A percentile compares a stretch with the other conserved stretches of the same genome.
phyloP scores from a whole-genome alignment of 768 basidiomycete species.

The Scleroderma citrinum region DNA sequence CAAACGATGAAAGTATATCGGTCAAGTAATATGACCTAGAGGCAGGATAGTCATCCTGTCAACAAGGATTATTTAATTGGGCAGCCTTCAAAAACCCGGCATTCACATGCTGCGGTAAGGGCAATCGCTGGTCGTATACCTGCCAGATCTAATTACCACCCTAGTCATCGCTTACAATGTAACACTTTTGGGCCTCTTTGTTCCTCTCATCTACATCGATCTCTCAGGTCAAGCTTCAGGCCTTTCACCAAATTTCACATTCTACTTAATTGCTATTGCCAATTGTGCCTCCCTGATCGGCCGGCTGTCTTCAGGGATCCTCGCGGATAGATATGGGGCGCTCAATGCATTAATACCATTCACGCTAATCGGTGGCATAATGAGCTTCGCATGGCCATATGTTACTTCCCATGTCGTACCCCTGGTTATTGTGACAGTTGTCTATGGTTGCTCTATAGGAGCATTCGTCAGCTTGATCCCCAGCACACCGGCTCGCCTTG shows the following conservation, averaged over 20 bases:
- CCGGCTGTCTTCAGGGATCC: constrained; percentile 6
- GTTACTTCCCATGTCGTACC: constrained; percentile 19
- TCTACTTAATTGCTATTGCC: constrained; percentile 6
- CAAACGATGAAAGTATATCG: too few species aligned
- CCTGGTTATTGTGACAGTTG: constrained; percentile 27
- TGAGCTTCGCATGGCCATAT: constrained; percentile 43
- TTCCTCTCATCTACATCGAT: constrained; percentile 7
- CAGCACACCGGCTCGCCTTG: constrained; percentile 5
- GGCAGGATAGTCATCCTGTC: too few species aligned
- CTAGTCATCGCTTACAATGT: constrained; percentile 7
- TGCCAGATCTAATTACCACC: not conserved
- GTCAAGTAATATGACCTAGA: too few species aligned
- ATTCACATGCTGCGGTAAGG: constrained; percentile 1
- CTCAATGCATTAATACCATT: constrained; percentile 39
- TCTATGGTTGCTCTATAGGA: constrained; percentile 32
- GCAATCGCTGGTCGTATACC: not conserved
- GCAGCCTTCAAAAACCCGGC: constrained; percentile 35
- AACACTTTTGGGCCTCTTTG: constrained; percentile 3
- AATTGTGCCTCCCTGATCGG: constrained; percentile 7
- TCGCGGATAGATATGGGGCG: constrained; percentile 22
- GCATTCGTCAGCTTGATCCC: constrained; percentile 7
- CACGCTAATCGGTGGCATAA: constrained; percentile 31
- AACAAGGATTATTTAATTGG: constrained; percentile 47
- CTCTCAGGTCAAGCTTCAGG: constrained; percentile 4
- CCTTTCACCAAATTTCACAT: constrained; percentile 6